These are phyloP conservation scores for Suillus fuscotomentosus DNA, from an alignment of 768 basidiomycete species.

Conservation along the genomic window DNA sequence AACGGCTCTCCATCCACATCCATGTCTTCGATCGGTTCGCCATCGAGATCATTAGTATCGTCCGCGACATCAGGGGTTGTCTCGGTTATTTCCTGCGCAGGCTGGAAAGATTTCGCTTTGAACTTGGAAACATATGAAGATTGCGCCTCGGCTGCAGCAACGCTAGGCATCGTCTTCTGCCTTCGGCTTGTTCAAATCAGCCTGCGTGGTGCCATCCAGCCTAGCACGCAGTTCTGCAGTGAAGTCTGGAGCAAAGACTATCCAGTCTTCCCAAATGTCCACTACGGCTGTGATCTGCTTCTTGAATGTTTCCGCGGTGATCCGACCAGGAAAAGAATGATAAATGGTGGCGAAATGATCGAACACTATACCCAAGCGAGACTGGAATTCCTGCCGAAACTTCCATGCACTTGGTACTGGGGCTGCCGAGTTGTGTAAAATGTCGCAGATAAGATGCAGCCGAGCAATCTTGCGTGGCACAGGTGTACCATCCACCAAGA, in stretches of 20 bases:
- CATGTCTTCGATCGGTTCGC: conserved; percentile 47
- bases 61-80: conserved; percentile 32
- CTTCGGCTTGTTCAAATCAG: conserved; percentile 27
- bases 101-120: conserved; percentile 77
- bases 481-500: conserved; percentile 88
- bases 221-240: conserved; percentile 69
- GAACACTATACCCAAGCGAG: conserved; percentile 88
- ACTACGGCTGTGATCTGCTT: conserved; percentile 86
- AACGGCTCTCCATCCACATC: conserved; percentile 50
- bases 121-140: conserved; percentile 57
- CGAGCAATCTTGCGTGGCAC: conserved; percentile 98
- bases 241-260: conserved; percentile 89
- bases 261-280: conserved; percentile 99
- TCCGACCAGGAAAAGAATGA: conserved; percentile 92
- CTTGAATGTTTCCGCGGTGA: conserved; percentile 96
- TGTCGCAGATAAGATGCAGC: conserved; percentile 94
- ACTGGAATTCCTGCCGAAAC: conserved; percentile 92
- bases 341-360: conserved; percentile 94
- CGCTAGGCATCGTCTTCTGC: conserved; percentile 22
- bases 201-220: conserved; percentile 58
- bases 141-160: conserved; percentile 21
- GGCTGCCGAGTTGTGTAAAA: conserved; percentile 95
- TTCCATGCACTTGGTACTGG: conserved; percentile 96
- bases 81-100: conserved; percentile 47
- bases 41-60: conserved; percentile 47